These are phyloP conservation scores for Aspergillus ibericus DNA, from an alignment of 2,329 filamentous ascomycete genomes.

Conservation along the genomic window DNA sequence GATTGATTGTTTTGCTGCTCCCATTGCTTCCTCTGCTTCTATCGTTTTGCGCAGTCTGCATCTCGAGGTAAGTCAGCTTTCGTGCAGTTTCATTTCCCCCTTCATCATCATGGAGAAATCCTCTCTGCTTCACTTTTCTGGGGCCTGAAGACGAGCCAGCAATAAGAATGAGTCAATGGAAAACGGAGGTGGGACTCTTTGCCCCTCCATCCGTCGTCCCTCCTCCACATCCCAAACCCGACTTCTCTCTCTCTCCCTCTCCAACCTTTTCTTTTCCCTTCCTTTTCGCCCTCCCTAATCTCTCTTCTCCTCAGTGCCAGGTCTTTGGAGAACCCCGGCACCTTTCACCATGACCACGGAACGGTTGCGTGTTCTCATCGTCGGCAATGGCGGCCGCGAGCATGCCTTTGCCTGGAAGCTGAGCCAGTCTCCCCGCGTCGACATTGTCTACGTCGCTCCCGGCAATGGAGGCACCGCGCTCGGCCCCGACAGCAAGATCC, in stretches of 20 bases:
- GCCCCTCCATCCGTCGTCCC: neutral
- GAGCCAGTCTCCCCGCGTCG: slow-evolving; percentile 74
- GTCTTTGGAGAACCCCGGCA: slow-evolving; percentile 12
- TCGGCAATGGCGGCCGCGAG: slow-evolving; percentile 92
- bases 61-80: neutral
- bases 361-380: slow-evolving; percentile 71
- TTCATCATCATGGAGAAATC: no score
- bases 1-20: neutral
- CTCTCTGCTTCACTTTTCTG: no score
- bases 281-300: neutral
- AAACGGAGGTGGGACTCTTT: neutral
- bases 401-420: slow-evolving; percentile 95
- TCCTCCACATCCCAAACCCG: neutral
- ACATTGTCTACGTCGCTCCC: slow-evolving; percentile 66
- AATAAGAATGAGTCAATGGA: neutral
- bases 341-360: slow-evolving; percentile 41
- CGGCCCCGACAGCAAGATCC: slow-evolving; percentile 58
- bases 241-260: neutral
- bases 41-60: neutral
- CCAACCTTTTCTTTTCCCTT: neutral
- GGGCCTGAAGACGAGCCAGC: neutral
- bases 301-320: neutral
- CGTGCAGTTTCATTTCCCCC: neutral
- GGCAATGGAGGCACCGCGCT: slow-evolving; percentile 85
- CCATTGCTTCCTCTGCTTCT: neutral